A percentile compares a stretch with the other conserved stretches of the same genome.
Conservation (phyloP, 768 basidiomycete genomes). For the Suillus alpinus region DNA sequence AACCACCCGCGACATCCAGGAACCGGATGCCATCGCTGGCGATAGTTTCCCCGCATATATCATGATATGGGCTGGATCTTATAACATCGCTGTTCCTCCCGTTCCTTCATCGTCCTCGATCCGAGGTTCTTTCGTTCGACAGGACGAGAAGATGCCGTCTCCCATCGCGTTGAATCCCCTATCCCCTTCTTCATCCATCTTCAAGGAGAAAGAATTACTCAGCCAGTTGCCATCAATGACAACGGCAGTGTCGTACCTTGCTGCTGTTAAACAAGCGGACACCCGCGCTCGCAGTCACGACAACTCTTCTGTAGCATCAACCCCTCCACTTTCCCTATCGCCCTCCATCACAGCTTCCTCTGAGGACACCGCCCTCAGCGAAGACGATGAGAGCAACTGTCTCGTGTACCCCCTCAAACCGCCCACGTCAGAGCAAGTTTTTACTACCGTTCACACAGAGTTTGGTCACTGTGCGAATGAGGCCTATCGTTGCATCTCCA, state of each 20-base stretch:
- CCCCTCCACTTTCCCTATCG: constrained; percentile 68
- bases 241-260: constrained; percentile 57
- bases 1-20: background rate
- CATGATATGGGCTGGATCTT: background rate
- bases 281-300: constrained; percentile 56
- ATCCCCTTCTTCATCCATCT: constrained; percentile 52
- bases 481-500: constrained; percentile 63
- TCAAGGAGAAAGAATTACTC: constrained; percentile 53
- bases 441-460: constrained; percentile 81
- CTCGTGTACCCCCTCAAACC: constrained; percentile 62
- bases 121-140: constrained; percentile 8
- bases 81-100: background rate
- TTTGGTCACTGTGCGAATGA: constrained; percentile 89
- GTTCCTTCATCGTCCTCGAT: constrained; percentile 12
- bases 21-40: background rate
- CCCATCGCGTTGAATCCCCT: constrained; percentile 62
- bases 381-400: constrained; percentile 52
- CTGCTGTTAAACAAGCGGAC: constrained; percentile 64
- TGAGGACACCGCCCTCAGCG: constrained; percentile 63
- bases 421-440: constrained; percentile 78
- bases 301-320: constrained; percentile 49
- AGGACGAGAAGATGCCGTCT: constrained; percentile 40
- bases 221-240: constrained; percentile 37
- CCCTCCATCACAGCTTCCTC: constrained; percentile 70
- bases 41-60: background rate